Evolutionary conservation across 2,329 filamentous ascomycete species (phyloP), one percentile per base, ranked within the genome.

Genomic region (Cercospora canescens): DNA sequence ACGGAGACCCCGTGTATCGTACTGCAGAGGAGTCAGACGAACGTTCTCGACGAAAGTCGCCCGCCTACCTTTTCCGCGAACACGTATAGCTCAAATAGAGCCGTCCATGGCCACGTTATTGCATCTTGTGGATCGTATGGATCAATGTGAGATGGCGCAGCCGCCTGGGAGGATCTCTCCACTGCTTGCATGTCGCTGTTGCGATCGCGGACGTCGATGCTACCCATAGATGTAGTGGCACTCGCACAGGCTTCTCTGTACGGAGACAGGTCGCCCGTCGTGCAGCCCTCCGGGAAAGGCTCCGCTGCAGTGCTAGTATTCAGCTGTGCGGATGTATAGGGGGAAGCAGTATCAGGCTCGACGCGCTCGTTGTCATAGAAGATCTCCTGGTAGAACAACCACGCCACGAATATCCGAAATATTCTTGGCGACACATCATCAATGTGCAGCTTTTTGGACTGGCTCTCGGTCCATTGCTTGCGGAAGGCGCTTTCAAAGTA

Each of bases 401-500:
- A 69, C 0, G 56, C 37, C 9, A 68, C 24, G 45, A 69, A 69
- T 4, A 65, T 55, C 21, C 65, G 39, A 56, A 69, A 64, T 18
- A 57, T 30, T 64, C 41, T 62, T 3, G 59, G 60, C 37, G 50
- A 28, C 16, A 63, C 57, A 24, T 68, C 66, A 16, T 59, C 50
- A 21, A 67, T 56, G 30, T 37, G 50, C 8, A 57, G 45, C 5
- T 21, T 37, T 32, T n/a, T 26, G 18, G 50, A 56, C 11, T n/a
- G 45, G 26, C 32, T 39, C n/a, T 55, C 45, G 34, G 60, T 30
- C 67, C 67, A 39, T 34, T 56, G 57, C 45, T 58, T 54, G 35
- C 39, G 59, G 48, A 67, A 65, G 2, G 62, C 60, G 39, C 52
- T 54, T 14, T 65, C 55, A 50, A 69, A 69, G 59, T 67, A 69